A percentile compares a stretch with the other conserved stretches of the same genome.
Evolutionary conservation across 805 yeast genomes (phyloP).

Genomic region (Yarrowia divulgata): DNA sequence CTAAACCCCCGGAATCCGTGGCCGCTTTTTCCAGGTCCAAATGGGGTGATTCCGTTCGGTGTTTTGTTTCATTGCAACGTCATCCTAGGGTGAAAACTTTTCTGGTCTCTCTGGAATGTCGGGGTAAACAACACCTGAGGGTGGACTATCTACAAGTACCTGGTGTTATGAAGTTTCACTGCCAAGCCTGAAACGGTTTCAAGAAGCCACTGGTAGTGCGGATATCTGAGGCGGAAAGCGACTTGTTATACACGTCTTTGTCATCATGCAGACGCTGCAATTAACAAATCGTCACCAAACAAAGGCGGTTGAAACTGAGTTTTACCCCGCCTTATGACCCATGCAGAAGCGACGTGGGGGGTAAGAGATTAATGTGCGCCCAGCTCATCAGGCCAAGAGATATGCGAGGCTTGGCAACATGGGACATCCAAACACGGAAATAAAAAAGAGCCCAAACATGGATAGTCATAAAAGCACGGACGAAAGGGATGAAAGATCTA

Average conservation of each 20-base stretch:
- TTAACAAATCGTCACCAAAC: slow-evolving; percentile 12
- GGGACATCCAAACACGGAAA: background rate
- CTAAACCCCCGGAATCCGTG: background rate
- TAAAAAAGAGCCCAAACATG: background rate
- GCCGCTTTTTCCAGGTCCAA: background rate
- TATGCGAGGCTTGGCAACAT: background rate
- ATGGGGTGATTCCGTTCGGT: slow-evolving; percentile 5
- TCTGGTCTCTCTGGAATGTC: background rate
- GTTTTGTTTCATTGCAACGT: background rate
- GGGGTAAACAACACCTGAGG: background rate
- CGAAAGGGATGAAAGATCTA: background rate
- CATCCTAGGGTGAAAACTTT: background rate
- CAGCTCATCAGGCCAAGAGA: slow-evolving; percentile 32
- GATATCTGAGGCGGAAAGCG: background rate
- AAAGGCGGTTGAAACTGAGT: background rate
- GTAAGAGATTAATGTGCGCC: background rate
- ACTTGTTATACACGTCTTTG: background rate
- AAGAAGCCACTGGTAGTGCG: too few relatives aligned
- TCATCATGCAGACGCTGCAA: background rate
- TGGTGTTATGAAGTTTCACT: background rate
- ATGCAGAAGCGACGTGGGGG: slow-evolving; percentile 32
- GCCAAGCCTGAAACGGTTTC: background rate
- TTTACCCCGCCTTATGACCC: slow-evolving; percentile 32
- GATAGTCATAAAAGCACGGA: background rate
- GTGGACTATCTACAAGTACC: too few relatives aligned